Evolutionary conservation across 805 yeast genomes (phyloP).

Genomic region (Lachancea fermentati): DNA sequence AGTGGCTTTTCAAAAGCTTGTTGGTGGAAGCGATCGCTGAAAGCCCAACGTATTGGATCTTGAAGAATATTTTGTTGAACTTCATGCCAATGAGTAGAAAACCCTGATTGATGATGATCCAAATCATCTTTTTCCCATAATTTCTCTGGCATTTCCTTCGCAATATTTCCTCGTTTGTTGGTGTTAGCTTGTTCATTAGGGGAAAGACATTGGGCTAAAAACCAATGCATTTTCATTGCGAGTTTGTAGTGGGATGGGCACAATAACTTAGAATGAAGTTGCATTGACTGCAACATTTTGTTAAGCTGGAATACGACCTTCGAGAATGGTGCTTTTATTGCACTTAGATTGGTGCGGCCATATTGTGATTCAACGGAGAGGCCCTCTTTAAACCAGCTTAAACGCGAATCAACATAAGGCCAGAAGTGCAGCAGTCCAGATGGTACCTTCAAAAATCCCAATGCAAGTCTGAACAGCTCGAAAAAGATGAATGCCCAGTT

Average conservation of each 20-base stretch:
- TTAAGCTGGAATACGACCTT: conserved; percentile 31
- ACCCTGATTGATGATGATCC: background rate
- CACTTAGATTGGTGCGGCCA: conserved; percentile 24
- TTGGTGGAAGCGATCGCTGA: conserved; percentile 3
- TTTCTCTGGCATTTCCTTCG: conserved; percentile 5
- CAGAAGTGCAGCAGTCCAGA: conserved; percentile 21
- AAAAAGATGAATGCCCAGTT: conserved; percentile 24
- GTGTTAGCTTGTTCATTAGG: conserved; percentile 9
- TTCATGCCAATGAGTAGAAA: conserved; percentile 2
- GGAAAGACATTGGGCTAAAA: conserved; percentile 5
- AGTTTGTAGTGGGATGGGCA: conserved; percentile 24
- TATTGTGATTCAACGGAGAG: conserved; percentile 10
- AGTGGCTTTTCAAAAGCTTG: conserved; percentile 5
- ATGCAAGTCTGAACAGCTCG: conserved; percentile 17
- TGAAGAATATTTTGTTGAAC: conserved; percentile 2
- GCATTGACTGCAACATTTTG: conserved; percentile 16
- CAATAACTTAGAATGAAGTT: conserved; percentile 20
- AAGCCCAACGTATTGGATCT: conserved; percentile 9
- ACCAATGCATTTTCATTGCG: conserved; percentile 4
- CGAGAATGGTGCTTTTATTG: conserved; percentile 28
- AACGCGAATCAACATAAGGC: conserved; percentile 28
- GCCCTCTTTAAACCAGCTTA: conserved; percentile 27
- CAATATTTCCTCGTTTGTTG: conserved; percentile 7
- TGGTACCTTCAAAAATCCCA: conserved; percentile 26
- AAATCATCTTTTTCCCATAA: conserved; percentile 4